These are phyloP conservation scores for Citrus maxima DNA, from an alignment of 345 rosid species.

Conservation along the genomic window DNA sequence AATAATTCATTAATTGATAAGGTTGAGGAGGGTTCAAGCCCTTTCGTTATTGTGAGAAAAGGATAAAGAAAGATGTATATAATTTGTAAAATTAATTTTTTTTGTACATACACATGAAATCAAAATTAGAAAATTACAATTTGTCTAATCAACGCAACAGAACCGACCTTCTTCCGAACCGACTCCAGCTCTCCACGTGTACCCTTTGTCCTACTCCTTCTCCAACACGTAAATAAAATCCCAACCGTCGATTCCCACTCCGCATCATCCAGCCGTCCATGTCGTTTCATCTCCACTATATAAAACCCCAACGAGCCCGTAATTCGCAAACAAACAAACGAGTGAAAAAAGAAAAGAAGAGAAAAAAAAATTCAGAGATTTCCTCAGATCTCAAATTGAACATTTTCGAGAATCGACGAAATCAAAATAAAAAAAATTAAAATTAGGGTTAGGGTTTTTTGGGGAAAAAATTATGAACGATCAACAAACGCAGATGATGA, in stretches of 20 bases:
- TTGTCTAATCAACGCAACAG: neutral
- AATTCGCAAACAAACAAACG: neutral
- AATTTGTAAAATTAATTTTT: neutral
- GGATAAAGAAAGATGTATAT: too few species aligned
- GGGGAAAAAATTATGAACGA: conserved; percentile 43
- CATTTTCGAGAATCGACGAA: neutral
- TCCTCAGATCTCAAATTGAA: neutral
- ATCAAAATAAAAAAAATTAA: neutral
- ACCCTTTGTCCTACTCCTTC: neutral
- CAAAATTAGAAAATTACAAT: neutral
- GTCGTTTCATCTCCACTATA: neutral
- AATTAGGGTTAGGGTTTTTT: conserved; percentile 11
- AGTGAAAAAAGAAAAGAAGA: too few species aligned
- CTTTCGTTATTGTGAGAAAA: too few species aligned
- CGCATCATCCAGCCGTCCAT: neutral
- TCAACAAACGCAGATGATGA: conserved; percentile 45
- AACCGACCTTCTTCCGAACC: neutral
- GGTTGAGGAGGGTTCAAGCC: too few species aligned
- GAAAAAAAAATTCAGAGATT: neutral
- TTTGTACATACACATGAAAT: neutral
- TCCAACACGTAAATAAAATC: neutral
- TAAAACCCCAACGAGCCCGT: neutral
- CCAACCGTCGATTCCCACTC: neutral
- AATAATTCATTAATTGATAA: too few species aligned
- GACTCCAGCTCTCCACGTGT: neutral